Base-by-base conservation (phyloP, 805 yeast genomes). In the Lipomyces japonicus region DNA sequence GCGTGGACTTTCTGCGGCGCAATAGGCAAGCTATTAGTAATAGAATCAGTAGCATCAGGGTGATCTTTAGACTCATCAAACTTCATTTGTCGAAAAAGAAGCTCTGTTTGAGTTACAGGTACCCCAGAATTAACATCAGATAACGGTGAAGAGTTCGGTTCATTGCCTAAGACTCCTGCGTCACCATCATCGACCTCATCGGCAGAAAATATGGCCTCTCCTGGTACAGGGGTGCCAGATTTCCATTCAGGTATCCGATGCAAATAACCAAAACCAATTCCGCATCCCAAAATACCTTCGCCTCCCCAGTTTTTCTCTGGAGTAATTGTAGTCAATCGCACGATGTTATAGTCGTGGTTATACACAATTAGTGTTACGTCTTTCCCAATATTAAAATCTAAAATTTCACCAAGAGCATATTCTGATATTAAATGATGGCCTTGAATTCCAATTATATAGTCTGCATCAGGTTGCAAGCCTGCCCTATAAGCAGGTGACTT, bases 181-280 rank as follows among this genome's bases (percentile, higher is more conserved):
- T 35, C 47, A 4, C 26, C 42, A n/a, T 42, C 55, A 7, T 37
- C 39, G 4, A 26, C 31, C n/a, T 48, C 53, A 14, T 44, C 51
- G 6, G 51, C 50, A 2, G 51, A 26, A 19, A 51, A 54, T 3
- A 54, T 46, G 1, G 57, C 52, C 34, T 54, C 58, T 3, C 58
- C 58, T 10, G 53, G 56, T 10, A 42, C 40, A 2, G 58, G 55
- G 4, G 54, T 19, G n/a, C 42, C 18, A 2, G 21, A 35, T 31
- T 37, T 41, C 35, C 46, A 54, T n/a, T 34, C 48, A 3, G 58
- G 58, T 7, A 54, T 36, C 28, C 39, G 72, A 64, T 91, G 97
- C 44, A 91, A 71, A 44, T 85, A 74, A 0, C 98, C 98, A 62
- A 89, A 90, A 0, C 97, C 97, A 18, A 91, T 95, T 57, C 90